phyloP scores from a whole-genome alignment of 1,284 basidiomycete species.

The Fistulinella cinereoalba region DNA sequence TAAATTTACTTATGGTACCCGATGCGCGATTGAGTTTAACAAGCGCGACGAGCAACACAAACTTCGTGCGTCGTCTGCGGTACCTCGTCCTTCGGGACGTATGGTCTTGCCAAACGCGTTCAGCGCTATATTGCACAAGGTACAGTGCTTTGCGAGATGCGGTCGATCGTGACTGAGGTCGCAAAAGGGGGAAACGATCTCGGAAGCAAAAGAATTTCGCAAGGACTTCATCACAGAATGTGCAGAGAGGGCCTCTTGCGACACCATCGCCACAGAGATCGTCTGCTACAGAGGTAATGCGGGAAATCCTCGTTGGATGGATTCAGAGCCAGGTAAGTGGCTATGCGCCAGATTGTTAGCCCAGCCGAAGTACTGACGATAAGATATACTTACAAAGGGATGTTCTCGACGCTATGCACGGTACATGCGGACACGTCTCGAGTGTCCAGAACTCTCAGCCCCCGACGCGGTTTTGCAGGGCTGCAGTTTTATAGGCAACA shows the following conservation, averaged over 20 bases:
- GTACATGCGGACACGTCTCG: conserved; percentile 40
- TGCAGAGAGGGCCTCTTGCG: conserved; percentile 22
- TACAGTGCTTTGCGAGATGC: not conserved
- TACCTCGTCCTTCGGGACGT: conserved; percentile 32
- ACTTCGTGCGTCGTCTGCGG: conserved; percentile 20
- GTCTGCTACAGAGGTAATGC: conserved; percentile 42
- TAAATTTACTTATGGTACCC: conserved; percentile 36
- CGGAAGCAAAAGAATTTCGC: conserved; percentile 41
- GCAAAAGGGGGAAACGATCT: conserved; percentile 36
- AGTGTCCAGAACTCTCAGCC: conserved; percentile 31
- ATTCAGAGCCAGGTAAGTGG: conserved; percentile 40
- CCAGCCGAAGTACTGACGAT: conserved; percentile 1
- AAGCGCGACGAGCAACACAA: conserved; percentile 32
- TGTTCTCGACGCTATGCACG: conserved; percentile 45
- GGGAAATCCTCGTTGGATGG: conserved; percentile 42
- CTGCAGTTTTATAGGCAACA: conserved; percentile 38
- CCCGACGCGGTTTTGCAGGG: conserved; percentile 32
- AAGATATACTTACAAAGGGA: conserved; percentile 30
- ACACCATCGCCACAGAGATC: conserved; percentile 34
- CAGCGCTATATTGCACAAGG: conserved; percentile 35
- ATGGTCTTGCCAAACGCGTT: conserved; percentile 34
- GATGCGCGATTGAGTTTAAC: conserved; percentile 28
- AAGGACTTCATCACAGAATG: conserved; percentile 38
- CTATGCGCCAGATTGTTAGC: not conserved
- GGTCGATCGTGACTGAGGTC: conserved; percentile 1